phyloP scores from a whole-genome alignment of 2,329 filamentous ascomycete genomes.

The Aspergillus versicolor region DNA sequence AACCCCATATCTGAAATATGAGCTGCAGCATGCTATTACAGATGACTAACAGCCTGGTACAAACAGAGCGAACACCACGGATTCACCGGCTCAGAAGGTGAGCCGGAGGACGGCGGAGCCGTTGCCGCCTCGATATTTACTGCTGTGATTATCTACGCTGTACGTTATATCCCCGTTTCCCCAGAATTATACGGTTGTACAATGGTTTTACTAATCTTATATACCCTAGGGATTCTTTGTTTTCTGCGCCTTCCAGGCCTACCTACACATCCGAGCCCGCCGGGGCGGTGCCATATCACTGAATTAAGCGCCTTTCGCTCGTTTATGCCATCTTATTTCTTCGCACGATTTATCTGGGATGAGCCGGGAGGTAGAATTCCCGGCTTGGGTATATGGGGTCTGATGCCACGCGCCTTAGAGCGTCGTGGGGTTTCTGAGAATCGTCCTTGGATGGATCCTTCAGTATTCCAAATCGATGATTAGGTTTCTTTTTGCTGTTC shows the following conservation, averaged over 20 bases:
- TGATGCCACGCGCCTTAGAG: background rate
- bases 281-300: constrained; percentile 81
- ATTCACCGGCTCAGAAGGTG: constrained; percentile 72
- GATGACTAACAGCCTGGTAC: background rate
- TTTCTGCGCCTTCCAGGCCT: constrained; percentile 87
- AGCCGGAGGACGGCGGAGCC: constrained; percentile 69
- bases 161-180: constrained; percentile 53
- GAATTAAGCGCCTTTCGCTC: constrained; percentile 39
- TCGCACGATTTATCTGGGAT: background rate
- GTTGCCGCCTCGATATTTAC: constrained; percentile 84
- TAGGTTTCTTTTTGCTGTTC: background rate
- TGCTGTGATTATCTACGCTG: constrained; percentile 83
- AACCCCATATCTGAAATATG: background rate
- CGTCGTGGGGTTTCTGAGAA: background rate
- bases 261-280: constrained; percentile 79
- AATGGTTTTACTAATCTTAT: background rate
- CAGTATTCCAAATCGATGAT: background rate
- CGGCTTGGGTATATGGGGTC: background rate
- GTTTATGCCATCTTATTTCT: background rate
- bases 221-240: constrained; percentile 72
- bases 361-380: background rate
- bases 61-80: constrained; percentile 69
- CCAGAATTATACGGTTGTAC: background rate
- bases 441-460: background rate
- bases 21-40: background rate